Conservation (phyloP, 2,329 filamentous ascomycete species). For the Phialemoniopsis sp. region DNA sequence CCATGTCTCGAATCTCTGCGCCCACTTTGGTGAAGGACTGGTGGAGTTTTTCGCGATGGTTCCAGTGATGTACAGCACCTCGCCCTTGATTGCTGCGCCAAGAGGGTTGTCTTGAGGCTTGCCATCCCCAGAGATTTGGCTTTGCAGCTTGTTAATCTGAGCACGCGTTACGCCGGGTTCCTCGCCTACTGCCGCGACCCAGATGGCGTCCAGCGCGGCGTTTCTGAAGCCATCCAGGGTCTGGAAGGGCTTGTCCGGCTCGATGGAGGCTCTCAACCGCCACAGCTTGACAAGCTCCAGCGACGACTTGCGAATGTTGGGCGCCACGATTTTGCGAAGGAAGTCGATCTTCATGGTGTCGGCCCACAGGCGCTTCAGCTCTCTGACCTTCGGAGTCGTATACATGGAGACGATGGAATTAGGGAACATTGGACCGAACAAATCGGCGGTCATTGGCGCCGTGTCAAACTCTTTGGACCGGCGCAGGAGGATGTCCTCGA, state of each 20-base stretch:
- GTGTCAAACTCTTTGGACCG: constrained; percentile 24
- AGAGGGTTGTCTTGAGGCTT: too few species aligned
- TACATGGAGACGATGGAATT: constrained; percentile 17
- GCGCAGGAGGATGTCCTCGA: constrained; percentile 20
- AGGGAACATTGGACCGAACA: constrained; percentile 19
- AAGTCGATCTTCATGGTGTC: constrained; percentile 23
- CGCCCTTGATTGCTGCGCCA: too few species aligned
- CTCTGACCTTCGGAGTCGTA: constrained; percentile 17
- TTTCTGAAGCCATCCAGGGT: constrained; percentile 25
- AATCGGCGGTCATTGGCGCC: constrained; percentile 12
- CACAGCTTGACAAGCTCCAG: constrained; percentile 20
- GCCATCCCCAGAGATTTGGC: too few species aligned
- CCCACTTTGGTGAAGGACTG: constrained; percentile 8
- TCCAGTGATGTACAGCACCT: too few species aligned
- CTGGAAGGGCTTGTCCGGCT: constrained; percentile 19
- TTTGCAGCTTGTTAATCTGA: constrained; percentile 13
- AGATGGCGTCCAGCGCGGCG: constrained; percentile 30
- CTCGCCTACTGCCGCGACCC: constrained; percentile 27
- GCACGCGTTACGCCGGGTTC: constrained; percentile 21
- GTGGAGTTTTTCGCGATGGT: not conserved
- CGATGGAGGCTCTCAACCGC: constrained; percentile 12
- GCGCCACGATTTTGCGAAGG: constrained; percentile 19
- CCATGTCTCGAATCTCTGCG: constrained; percentile 11
- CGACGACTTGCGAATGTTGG: constrained; percentile 15
- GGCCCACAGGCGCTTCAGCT: constrained; percentile 19